Percentiles rank a stretch among this genome's conserved stretches.
Evolutionary conservation across 306 rosid species (phyloP).

Genomic region (Prosopis cineraria): DNA sequence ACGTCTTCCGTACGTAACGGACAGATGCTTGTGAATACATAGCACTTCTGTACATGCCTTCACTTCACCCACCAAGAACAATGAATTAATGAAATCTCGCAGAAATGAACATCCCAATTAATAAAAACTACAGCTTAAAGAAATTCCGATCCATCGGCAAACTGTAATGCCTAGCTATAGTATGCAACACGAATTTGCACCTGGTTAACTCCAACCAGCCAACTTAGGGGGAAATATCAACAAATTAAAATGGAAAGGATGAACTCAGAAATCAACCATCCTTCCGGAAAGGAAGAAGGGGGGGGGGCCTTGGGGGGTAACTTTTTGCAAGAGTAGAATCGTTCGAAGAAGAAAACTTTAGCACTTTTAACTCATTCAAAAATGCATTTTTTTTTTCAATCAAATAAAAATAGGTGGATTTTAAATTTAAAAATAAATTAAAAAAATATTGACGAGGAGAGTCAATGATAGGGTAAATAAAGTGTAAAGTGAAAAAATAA

Average conservation of each 20-base stretch:
- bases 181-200: background rate
- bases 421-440: background rate
- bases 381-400: background rate
- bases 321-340: slow-evolving; percentile 1
- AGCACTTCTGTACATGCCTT: background rate
- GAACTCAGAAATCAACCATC: slow-evolving; percentile 18
- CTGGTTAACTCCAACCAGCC: background rate
- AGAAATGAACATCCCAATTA: background rate
- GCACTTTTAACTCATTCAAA: background rate
- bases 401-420: background rate
- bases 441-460: background rate
- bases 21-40: background rate
- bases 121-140: background rate
- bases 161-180: background rate
- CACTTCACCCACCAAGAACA: background rate
- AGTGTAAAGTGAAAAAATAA: background rate
- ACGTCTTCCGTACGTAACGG: background rate
- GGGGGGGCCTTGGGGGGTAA: no score
- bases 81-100: background rate
- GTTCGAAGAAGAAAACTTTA: background rate
- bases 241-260: slow-evolving; percentile 15
- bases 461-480: background rate
- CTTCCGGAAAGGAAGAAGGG: slow-evolving; percentile 11
- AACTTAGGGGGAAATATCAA: background rate
- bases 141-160: background rate